phyloP scores from a whole-genome alignment of 441 rosid species.

The Adansonia gregorii region DNA sequence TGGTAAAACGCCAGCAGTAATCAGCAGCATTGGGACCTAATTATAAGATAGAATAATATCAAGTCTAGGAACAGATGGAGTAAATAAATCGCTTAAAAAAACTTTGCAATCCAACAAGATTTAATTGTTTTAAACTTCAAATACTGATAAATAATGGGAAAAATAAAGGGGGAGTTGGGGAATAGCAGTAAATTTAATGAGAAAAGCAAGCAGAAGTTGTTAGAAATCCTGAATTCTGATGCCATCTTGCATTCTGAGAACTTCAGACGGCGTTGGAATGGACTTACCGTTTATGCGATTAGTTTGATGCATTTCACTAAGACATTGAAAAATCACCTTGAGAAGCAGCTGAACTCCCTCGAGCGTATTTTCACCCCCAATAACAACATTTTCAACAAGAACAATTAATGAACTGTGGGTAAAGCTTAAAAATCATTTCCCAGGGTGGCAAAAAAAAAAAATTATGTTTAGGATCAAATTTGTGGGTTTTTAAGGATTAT shows the following conservation, averaged over 20 bases:
- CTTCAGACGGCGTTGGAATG: constrained; percentile 20
- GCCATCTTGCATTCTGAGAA: constrained; percentile 14
- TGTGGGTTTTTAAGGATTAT: not conserved
- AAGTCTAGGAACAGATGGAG: not conserved
- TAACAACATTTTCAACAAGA: constrained; percentile 18
- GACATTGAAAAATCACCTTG: too few species aligned
- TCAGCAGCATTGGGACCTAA: constrained; percentile 28
- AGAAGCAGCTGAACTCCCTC: constrained; percentile 22
- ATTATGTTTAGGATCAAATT: too few species aligned
- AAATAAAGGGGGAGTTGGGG: not conserved
- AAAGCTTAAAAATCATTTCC: constrained; percentile 11
- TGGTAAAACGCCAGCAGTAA: constrained; percentile 24
- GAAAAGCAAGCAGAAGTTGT: not conserved
- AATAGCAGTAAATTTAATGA: not conserved
- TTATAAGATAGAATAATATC: too few species aligned
- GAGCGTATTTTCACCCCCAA: constrained; percentile 16
- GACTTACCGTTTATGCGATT: constrained; percentile 27
- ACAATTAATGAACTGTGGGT: constrained; percentile 1
- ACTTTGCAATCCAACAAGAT: not conserved
- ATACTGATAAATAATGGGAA: not conserved
- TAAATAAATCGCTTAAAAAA: constrained; percentile 1
- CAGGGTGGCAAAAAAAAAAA: not conserved
- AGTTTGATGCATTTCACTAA: not conserved
- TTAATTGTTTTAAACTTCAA: not conserved
- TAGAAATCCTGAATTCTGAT: constrained; percentile 1